Evolutionary conservation across 2,329 filamentous ascomycete species (phyloP).

Genomic region (Tolypocladium capitatum): DNA sequence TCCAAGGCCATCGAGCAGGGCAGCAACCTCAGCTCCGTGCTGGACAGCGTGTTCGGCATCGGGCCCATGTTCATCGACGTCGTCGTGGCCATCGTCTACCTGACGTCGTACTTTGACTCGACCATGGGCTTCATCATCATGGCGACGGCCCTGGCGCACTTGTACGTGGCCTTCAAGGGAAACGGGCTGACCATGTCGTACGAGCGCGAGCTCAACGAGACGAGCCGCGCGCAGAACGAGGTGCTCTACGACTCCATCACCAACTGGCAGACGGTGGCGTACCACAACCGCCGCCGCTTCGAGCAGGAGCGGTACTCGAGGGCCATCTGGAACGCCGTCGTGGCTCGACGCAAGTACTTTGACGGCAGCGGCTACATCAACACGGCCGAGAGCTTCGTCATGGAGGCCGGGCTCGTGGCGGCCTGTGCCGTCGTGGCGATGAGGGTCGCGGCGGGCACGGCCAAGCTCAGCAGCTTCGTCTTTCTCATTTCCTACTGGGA

Average conservation of each 20-base stretch:
- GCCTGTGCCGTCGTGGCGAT: conserved; percentile 2
- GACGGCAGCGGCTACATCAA: conserved; percentile 3
- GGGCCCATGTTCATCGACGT: conserved; percentile 50
- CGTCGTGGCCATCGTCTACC: conserved; percentile 43
- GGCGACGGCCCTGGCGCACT: conserved; percentile 3
- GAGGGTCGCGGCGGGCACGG: conserved; percentile 10
- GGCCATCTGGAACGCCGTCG: conserved; percentile 1
- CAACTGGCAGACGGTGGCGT: conserved; percentile 3
- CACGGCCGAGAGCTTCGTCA: conserved; percentile 4
- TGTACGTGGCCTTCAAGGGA: conserved; percentile 2
- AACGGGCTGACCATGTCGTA: conserved; percentile 2
- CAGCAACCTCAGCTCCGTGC: conserved; percentile 41
- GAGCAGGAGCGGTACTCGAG: conserved; percentile 11
- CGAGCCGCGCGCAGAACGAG: conserved; percentile 1
- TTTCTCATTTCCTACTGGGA: conserved; percentile 54
- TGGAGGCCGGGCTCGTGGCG: conserved; percentile 8
- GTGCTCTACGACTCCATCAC: conserved; percentile 3
- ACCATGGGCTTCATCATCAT: conserved; percentile 10
- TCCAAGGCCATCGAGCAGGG: conserved; percentile 53
- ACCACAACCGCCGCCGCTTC: conserved; percentile 6
- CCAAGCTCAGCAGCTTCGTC: conserved; percentile 32
- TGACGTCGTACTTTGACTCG: conserved; percentile 47
- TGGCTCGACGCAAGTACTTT: background rate
- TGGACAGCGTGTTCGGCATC: conserved; percentile 46
- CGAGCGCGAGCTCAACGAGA: conserved; percentile 2